Percentiles rank a stretch among this genome's conserved stretches.
These are phyloP conservation scores for Capronia americana DNA, from an alignment of 2,329 filamentous ascomycete genomes.

Conservation along the genomic window DNA sequence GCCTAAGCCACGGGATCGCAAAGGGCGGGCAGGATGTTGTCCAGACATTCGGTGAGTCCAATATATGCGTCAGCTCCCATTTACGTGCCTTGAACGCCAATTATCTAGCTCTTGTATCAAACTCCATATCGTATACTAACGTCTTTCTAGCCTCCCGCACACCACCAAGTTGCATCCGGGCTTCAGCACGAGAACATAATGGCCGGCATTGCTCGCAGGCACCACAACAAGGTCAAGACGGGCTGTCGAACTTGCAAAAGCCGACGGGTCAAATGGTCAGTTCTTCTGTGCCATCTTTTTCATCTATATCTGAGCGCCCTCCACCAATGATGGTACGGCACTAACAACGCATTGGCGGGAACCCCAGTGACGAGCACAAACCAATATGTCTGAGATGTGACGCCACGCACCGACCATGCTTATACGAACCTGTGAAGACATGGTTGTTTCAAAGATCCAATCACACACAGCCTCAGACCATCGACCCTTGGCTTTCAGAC, in stretches of 20 bases:
- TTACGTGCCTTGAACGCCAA: background rate
- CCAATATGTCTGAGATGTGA: conserved; percentile 44
- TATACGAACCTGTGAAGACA: background rate
- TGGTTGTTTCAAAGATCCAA: background rate
- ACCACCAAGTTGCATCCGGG: background rate
- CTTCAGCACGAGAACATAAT: background rate
- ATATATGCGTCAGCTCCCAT: conserved; percentile 1
- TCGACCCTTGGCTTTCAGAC: background rate
- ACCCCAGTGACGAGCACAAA: conserved; percentile 51
- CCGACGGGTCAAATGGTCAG: conserved; percentile 4
- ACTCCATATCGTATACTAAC: background rate
- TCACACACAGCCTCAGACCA: background rate
- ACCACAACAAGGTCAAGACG: conserved; percentile 37
- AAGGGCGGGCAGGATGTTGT: background rate
- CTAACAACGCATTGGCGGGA: conserved; percentile 39
- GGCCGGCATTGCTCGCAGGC: background rate
- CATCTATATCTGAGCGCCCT: too few relatives aligned
- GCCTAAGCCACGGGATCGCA: background rate
- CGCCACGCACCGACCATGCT: background rate
- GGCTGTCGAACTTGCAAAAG: conserved; percentile 43
- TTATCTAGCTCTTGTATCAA: background rate
- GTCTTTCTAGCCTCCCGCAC: background rate
- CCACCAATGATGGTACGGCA: too few relatives aligned
- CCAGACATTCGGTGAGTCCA: background rate
- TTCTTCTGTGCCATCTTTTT: background rate